Evolutionary conservation across 2,329 filamentous ascomycete genomes (phyloP).

Genomic region (Pseudocercospora musae): DNA sequence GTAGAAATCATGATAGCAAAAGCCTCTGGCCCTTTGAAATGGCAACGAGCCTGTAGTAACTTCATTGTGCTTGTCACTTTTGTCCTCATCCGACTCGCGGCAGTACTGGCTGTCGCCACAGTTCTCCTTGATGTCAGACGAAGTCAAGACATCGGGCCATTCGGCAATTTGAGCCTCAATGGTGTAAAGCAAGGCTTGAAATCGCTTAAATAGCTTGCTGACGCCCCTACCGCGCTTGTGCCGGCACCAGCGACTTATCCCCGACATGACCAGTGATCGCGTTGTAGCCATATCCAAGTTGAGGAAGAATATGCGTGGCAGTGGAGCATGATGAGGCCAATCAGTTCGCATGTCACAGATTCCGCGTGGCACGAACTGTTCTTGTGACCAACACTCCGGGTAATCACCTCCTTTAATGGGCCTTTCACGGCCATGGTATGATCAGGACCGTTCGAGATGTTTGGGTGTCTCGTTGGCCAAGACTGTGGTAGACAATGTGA

Average conservation of each 20-base stretch:
- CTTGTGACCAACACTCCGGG: neutral
- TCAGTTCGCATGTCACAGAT: neutral
- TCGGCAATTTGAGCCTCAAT: conserved; percentile 5
- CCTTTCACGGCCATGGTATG: neutral
- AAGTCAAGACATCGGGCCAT: neutral
- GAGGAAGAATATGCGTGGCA: neutral
- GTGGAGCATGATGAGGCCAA: neutral
- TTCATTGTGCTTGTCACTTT: neutral
- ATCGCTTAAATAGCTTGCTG: neutral
- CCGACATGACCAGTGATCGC: neutral
- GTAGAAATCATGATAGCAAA: no score
- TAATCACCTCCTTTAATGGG: neutral
- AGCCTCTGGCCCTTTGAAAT: no score
- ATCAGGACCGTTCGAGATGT: neutral
- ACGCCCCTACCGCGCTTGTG: neutral
- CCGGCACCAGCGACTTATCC: neutral
- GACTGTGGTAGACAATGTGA: neutral
- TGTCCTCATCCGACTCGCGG: neutral
- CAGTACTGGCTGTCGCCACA: neutral
- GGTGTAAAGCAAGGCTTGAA: neutral
- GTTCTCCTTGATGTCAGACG: neutral
- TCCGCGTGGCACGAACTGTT: neutral
- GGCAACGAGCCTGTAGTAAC: neutral
- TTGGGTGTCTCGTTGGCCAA: neutral
- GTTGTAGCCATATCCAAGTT: neutral